Conservation (phyloP, 768 basidiomycete genomes). For the Lactarius vividus region DNA sequence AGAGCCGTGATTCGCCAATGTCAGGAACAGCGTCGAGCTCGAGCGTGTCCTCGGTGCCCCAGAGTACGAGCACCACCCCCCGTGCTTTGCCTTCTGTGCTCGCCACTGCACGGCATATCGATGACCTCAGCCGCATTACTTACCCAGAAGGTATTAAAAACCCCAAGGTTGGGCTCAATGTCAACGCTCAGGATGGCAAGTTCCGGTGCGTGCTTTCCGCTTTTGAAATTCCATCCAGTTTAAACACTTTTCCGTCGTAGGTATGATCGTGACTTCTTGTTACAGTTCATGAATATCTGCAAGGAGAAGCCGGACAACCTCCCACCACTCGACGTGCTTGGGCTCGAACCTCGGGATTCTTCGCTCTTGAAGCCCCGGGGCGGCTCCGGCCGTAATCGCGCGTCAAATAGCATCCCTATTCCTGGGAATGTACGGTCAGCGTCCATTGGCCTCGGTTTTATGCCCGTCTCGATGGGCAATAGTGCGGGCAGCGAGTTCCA, state of each 20-base stretch:
- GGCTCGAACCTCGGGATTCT: slow-evolving; percentile 46
- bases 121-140: slow-evolving; percentile 68
- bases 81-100: slow-evolving; percentile 61
- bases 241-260: slow-evolving; percentile 39
- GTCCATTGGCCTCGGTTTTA: no score
- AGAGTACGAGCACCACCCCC: slow-evolving; percentile 44
- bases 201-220: slow-evolving; percentile 58
- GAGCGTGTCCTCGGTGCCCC: slow-evolving; percentile 35
- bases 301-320: slow-evolving; percentile 91
- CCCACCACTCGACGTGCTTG: slow-evolving; percentile 85
- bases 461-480: no score
- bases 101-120: slow-evolving; percentile 80
- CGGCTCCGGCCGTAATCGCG: no score
- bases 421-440: no score
- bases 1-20: no score
- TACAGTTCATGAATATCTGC: slow-evolving; percentile 95
- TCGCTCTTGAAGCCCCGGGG: no score
- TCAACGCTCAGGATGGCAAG: slow-evolving; percentile 64
- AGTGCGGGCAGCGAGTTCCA: no score
- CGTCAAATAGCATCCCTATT: no score
- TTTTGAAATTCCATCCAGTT: neutral
- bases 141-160: slow-evolving; percentile 85
- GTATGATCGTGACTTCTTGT: slow-evolving; percentile 95
- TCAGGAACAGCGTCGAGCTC: no score
- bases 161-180: slow-evolving; percentile 53